These are phyloP conservation scores for Boletus pseudopeckii DNA, from an alignment of 768 basidiomycete species.

Conservation along the genomic window DNA sequence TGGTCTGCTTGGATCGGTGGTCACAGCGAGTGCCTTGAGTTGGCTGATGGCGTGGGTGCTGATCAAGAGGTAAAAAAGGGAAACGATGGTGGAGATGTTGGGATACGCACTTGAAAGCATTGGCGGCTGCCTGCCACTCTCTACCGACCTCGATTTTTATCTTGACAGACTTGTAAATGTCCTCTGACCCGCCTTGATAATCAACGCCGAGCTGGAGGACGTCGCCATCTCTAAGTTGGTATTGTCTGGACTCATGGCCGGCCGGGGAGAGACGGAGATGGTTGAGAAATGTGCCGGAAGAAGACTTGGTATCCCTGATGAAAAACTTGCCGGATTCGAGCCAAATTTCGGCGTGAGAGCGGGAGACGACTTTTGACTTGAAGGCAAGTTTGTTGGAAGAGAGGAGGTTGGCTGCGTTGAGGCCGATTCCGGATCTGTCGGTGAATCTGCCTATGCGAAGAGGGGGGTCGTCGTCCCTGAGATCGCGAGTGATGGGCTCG, in stretches of 20 bases:
- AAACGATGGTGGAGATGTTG: not conserved
- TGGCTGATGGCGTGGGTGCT: slow-evolving; percentile 79
- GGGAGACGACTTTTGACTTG: slow-evolving; percentile 91
- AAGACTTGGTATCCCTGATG: slow-evolving; percentile 87
- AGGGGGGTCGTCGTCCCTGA: slow-evolving; percentile 62
- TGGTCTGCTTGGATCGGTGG: slow-evolving; percentile 24
- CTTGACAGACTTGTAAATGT: slow-evolving; percentile 96
- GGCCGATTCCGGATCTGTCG: slow-evolving; percentile 69
- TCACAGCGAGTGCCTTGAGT: slow-evolving; percentile 62
- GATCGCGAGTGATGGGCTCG: slow-evolving; percentile 87
- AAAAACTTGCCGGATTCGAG: slow-evolving; percentile 69
- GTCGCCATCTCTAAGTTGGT: slow-evolving; percentile 87
- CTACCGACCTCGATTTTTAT: slow-evolving; percentile 87
- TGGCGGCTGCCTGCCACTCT: slow-evolving; percentile 86
- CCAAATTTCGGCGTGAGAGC: slow-evolving; percentile 96
- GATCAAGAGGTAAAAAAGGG: not conserved
- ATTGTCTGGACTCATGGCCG: slow-evolving; percentile 73
- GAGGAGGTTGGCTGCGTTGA: slow-evolving; percentile 62
- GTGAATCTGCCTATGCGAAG: slow-evolving; percentile 95
- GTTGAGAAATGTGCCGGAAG: slow-evolving; percentile 93
- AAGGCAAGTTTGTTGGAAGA: slow-evolving; percentile 88
- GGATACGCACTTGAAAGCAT: slow-evolving; percentile 76
- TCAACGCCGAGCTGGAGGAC: slow-evolving; percentile 94
- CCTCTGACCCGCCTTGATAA: slow-evolving; percentile 95
- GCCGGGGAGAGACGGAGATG: slow-evolving; percentile 87